Conservation (phyloP, 495 filamentous ascomycete species). For the Aspergillus affinis region DNA sequence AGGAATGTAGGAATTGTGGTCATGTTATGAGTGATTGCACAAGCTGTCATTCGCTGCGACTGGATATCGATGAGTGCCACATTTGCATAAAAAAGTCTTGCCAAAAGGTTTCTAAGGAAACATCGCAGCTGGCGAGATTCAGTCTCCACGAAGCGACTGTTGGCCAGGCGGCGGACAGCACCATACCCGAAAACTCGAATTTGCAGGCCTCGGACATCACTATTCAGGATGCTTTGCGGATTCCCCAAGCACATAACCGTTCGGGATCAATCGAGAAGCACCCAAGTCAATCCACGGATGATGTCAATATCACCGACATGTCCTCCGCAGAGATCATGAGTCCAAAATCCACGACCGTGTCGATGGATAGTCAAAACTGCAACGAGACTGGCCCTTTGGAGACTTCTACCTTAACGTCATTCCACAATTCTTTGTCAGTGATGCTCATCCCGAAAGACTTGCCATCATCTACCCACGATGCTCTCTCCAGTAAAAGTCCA, state of each 20-base stretch:
- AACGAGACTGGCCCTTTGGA: background rate
- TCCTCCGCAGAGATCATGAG: background rate
- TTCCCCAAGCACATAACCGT: background rate
- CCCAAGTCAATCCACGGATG: background rate
- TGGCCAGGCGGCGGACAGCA: background rate
- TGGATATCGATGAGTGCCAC: conserved; percentile 6
- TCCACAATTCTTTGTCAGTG: background rate
- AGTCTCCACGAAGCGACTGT: background rate
- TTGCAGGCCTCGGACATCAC: background rate
- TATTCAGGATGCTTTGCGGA: background rate
- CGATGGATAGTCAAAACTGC: background rate
- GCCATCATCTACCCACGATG: background rate
- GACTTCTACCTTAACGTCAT: background rate
- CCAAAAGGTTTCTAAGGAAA: background rate
- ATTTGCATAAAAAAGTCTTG: conserved; percentile 6
- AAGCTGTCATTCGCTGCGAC: conserved; percentile 1
- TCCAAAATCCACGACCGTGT: background rate
- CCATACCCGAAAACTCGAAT: background rate
- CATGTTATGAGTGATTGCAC: conserved; percentile 7
- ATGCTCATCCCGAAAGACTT: background rate
- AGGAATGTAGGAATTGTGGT: conserved; percentile 3
- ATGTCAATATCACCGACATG: background rate
- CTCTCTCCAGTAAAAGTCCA: background rate
- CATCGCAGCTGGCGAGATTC: background rate
- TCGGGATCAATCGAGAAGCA: background rate